phyloP scores from a whole-genome alignment of 371 early-diverging fungal species.

The Rhizopus delemar region DNA sequence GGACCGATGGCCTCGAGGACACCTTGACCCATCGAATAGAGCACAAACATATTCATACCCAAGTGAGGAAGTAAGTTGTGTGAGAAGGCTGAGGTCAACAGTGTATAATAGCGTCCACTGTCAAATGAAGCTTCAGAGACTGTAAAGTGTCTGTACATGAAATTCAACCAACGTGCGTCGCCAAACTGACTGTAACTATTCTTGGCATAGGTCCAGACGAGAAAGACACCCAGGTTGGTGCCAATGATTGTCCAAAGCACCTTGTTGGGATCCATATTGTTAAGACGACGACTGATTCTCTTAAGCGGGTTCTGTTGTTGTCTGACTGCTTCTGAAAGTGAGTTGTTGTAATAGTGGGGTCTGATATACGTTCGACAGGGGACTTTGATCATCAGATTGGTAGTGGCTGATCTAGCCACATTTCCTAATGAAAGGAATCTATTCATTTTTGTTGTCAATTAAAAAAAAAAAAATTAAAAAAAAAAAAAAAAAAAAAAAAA shows the following conservation, averaged over 20 bases:
- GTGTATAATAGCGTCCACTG: slow-evolving; percentile 47
- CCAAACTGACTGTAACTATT: slow-evolving; percentile 46
- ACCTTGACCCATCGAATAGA: slow-evolving; percentile 49
- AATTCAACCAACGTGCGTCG: slow-evolving; percentile 42
- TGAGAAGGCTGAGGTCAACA: slow-evolving; percentile 54
- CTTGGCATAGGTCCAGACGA: slow-evolving; percentile 58
- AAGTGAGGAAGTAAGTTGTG: slow-evolving; percentile 53
- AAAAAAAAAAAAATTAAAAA: background rate
- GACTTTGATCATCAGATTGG: background rate
- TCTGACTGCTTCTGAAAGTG: slow-evolving; percentile 26
- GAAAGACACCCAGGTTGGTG: slow-evolving; percentile 50
- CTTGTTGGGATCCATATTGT: slow-evolving; percentile 38
- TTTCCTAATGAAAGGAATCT: background rate
- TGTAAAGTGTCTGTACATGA: slow-evolving; percentile 53
- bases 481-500: background rate
- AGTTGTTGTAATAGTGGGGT: slow-evolving; percentile 34
- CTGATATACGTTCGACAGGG: slow-evolving; percentile 25
- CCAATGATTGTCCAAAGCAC: slow-evolving; percentile 51
- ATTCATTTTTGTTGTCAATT: background rate
- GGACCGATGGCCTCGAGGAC: slow-evolving; percentile 45
- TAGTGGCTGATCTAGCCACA: background rate
- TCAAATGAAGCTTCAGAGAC: slow-evolving; percentile 35
- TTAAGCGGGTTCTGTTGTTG: slow-evolving; percentile 29
- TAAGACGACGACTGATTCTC: slow-evolving; percentile 26
- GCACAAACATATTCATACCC: slow-evolving; percentile 55